Base-by-base conservation (phyloP, 208 protist genomes). In the Acanthamoeba divionensis region DNA sequence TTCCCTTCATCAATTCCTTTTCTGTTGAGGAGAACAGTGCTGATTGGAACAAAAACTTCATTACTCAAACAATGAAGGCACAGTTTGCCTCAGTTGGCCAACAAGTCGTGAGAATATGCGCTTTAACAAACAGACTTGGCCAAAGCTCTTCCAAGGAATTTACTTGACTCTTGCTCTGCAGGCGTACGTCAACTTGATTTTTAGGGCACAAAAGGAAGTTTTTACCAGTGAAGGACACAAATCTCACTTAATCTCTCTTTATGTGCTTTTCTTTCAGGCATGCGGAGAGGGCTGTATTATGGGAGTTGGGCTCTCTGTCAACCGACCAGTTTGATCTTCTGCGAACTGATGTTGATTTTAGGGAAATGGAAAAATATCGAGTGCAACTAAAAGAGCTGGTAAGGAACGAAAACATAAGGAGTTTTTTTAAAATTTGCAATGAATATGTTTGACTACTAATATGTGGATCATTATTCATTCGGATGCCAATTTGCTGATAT, bases 81-180 rank as follows among this genome's bases (percentile, higher is more conserved):
- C 80, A 12, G 80, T 88, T 13, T 54, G 60, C 6, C 38, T 88
- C 44, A 88, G 80, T n/a, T 88, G 80, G 80, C 80, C 80, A 21
- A 88, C 60, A 10, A 47, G 71, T 47, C 18, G 26, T 13, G 9
- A 21, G 26, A 88, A 88, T 31, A 21, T 4, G 0, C 80, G 71
- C 55, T 88, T 88, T 65, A 62, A 88, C 41, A 29, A 36, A 3
- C 55, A 71, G 24, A 88, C 80, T 5, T 88, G 80, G 80, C 80
- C 80, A 26, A 65, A 88, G 60, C 80, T 88, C 10, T 88, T 88
- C 57, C 80, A 88, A 15, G 80, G 80, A 18, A 47, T 88, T 36
- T 88, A 88, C 18, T 47, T 88, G 15, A 71, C 71, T 26, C 57
- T 88, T 1, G 31, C 38, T n/a, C 80, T 71, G 26, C 80, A 88